phyloP scores from a whole-genome alignment of 176 grass and related monocot genomes.

The Ensete ventricosum region DNA sequence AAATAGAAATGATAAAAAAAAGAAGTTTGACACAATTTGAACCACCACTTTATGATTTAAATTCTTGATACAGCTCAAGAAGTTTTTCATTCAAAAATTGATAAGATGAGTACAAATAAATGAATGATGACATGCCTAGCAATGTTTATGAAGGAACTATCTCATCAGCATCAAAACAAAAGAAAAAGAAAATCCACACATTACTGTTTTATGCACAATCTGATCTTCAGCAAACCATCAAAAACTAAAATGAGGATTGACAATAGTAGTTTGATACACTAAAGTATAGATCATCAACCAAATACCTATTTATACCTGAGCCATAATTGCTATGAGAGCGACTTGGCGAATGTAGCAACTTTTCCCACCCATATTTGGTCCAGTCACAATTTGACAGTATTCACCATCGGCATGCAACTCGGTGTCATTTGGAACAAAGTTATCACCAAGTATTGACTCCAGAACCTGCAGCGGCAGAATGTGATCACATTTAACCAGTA shows the following conservation, averaged over 20 bases:
- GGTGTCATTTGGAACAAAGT: slow-evolving; percentile 96
- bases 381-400: slow-evolving; percentile 88
- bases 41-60: not conserved
- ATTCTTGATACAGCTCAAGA: not conserved
- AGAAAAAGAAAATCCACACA: not conserved
- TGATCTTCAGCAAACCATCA: not conserved
- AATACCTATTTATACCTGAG: slow-evolving; percentile 53
- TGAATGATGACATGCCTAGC: not conserved
- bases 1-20: not conserved
- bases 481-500: slow-evolving; percentile 15
- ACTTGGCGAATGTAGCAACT: slow-evolving; percentile 98
- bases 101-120: not conserved
- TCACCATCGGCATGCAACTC: slow-evolving; percentile 53
- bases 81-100: not conserved
- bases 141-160: not conserved
- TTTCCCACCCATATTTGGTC: slow-evolving; percentile 98
- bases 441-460: slow-evolving; percentile 53
- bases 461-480: slow-evolving; percentile 52
- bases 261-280: not conserved
- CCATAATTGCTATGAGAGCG: slow-evolving; percentile 87
- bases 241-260: not conserved
- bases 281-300: not conserved
- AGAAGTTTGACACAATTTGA: not conserved
- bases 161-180: not conserved
- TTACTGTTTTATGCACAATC: not conserved